These are phyloP conservation scores for Castanea mollissima DNA, from an alignment of 306 rosid genomes.

Conservation along the genomic window DNA sequence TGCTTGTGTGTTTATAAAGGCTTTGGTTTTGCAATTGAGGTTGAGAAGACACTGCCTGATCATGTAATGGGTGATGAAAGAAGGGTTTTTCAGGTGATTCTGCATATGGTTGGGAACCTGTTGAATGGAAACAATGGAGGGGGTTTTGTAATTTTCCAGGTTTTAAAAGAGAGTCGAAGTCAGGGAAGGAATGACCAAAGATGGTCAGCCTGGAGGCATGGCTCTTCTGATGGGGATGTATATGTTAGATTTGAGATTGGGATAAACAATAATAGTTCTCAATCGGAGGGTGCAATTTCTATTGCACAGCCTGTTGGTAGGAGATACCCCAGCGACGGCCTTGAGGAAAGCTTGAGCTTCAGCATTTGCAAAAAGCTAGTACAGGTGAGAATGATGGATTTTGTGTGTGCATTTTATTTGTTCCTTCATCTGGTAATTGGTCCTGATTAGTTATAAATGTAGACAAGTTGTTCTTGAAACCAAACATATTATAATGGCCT, in stretches of 20 bases:
- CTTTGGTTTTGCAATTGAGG: slow-evolving; percentile 68
- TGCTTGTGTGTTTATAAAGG: slow-evolving; percentile 83
- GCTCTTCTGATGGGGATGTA: slow-evolving; percentile 76
- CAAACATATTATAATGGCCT: not conserved
- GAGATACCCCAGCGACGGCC: slow-evolving; percentile 61
- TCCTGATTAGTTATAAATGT: not conserved
- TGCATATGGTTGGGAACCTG: slow-evolving; percentile 94
- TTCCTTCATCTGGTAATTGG: not conserved
- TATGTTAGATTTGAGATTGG: slow-evolving; percentile 83
- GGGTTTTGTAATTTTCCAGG: slow-evolving; percentile 60
- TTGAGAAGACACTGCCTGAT: slow-evolving; percentile 78
- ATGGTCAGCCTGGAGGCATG: slow-evolving; percentile 80
- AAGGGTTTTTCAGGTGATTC: slow-evolving; percentile 96
- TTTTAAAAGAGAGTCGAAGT: slow-evolving; percentile 65
- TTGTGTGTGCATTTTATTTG: not conserved
- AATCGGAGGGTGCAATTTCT: slow-evolving; percentile 48
- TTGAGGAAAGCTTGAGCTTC: slow-evolving; percentile 83
- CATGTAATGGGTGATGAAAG: slow-evolving; percentile 90
- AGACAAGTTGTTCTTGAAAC: not conserved
- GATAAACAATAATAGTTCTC: slow-evolving; percentile 53
- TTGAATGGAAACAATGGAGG: slow-evolving; percentile 57
- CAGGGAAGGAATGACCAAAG: slow-evolving; percentile 89
- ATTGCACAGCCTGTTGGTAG: slow-evolving; percentile 36
- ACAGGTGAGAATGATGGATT: slow-evolving; percentile 59
- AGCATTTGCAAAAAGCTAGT: slow-evolving; percentile 83